phyloP scores from a whole-genome alignment of 257 asterid genomes.

The Solanum bulbocastanum region DNA sequence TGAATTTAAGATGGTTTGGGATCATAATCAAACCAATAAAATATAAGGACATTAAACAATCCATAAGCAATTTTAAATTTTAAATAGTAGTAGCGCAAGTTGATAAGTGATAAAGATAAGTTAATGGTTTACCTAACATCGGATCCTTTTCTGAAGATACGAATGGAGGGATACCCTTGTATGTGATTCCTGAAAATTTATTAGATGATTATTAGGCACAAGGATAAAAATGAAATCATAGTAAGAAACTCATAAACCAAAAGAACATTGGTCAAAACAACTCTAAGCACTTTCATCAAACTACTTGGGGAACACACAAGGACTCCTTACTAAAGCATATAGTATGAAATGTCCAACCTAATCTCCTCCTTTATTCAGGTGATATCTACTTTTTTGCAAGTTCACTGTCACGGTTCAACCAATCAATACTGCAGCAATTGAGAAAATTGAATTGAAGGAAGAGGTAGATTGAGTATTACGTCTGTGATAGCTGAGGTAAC shows the following conservation, averaged over 20 bases:
- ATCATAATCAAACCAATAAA: not conserved
- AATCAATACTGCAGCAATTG: not conserved
- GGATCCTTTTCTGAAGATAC: conserved; percentile 84
- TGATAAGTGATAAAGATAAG: not conserved
- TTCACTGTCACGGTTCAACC: not conserved
- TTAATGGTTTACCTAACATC: conserved; percentile 52
- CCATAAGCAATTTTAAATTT: not conserved
- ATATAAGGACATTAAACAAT: not conserved
- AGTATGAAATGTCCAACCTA: not conserved
- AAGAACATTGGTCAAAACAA: not conserved
- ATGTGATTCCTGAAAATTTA: conserved; percentile 72
- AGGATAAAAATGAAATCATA: conserved; percentile 5
- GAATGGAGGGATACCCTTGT: conserved; percentile 93
- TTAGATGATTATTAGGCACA: not conserved
- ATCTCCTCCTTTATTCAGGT: not conserved
- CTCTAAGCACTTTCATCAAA: not conserved
- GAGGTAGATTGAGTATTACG: not conserved
- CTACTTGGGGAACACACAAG: not conserved
- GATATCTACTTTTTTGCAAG: not conserved
- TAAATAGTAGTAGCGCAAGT: not conserved
- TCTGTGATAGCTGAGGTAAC: not conserved
- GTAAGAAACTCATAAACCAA: not conserved
- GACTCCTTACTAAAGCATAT: not conserved
- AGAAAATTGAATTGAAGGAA: not conserved
- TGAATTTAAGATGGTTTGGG: not conserved